Percentiles rank a stretch among this genome's conserved stretches.
Evolutionary conservation across 495 filamentous ascomycete genomes (phyloP).

Genomic region (Cairneyella variabilis): DNA sequence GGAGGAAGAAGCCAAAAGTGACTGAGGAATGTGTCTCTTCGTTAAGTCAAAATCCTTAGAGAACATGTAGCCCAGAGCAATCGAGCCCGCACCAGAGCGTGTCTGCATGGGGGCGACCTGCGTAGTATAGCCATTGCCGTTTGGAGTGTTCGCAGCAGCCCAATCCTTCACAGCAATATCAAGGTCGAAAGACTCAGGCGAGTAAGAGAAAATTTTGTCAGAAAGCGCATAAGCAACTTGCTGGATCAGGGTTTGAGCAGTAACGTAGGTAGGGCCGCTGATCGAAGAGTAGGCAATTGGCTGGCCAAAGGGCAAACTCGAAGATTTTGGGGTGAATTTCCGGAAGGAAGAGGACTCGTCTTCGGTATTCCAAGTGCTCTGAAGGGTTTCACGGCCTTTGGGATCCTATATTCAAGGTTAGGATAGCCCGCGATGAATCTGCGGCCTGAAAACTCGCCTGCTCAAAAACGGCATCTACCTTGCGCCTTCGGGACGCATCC

Average conservation of each 20-base stretch:
- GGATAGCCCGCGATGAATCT: no score
- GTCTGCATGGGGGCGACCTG: constrained; percentile 78
- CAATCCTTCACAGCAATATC: constrained; percentile 77
- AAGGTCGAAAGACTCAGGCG: constrained; percentile 86
- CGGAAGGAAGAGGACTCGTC: constrained; percentile 14
- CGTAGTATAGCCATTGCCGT: constrained; percentile 77
- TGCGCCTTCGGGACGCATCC: constrained; percentile 16
- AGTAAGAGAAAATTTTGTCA: constrained; percentile 96
- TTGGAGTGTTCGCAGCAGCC: constrained; percentile 60
- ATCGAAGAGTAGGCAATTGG: constrained; percentile 59
- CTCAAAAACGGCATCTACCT: constrained; percentile 11
- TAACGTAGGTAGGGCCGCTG: constrained; percentile 84
- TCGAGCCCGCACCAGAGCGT: constrained; percentile 81
- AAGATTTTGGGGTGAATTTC: constrained; percentile 36
- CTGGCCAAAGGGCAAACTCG: constrained; percentile 61
- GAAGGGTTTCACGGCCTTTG: constrained; percentile 16
- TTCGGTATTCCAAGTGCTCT: constrained; percentile 23
- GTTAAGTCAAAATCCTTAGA: constrained; percentile 88
- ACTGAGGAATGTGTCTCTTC: constrained; percentile 89
- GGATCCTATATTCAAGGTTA: constrained; percentile 23
- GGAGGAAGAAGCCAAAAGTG: constrained; percentile 78
- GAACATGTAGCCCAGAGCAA: constrained; percentile 95
- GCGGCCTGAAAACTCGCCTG: background rate
- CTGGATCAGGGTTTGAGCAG: constrained; percentile 87
- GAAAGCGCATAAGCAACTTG: constrained; percentile 92